Evolutionary conservation across 2,329 filamentous ascomycete species (phyloP), one percentile per base, ranked within the genome.

Genomic region (Apiospora koreana): DNA sequence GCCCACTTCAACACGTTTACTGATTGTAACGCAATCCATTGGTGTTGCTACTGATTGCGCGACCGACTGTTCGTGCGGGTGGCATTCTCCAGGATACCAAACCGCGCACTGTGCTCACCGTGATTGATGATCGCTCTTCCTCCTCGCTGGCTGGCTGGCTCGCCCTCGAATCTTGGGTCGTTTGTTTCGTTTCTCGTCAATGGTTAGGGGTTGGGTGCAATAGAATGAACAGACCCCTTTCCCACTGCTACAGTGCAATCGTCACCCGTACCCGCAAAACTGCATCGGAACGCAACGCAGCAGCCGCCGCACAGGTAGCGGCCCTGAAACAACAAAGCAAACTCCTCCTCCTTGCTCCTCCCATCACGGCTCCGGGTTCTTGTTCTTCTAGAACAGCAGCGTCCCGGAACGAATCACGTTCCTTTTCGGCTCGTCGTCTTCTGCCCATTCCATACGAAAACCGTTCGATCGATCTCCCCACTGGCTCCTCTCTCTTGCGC

Each of bases 361-460:
- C 12, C 1, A 9, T 35, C 35, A 3, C 3, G 35, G 8, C 3
- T 35, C 35, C 35, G 35, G 35, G 3, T 35, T 8, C 35, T n/a
- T 16, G 28, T 58, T 58, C 54, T 62, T 62, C 54, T 62, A 62
- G 54, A 62, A 62, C 54, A 9, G n/a, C n/a, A 43, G 54, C 54
- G 9, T 16, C 21, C 23, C 54, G 54, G 28, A 58, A 38, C 54
- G 18, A 62, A 62, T 62, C 54, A 62, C 31, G 18, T 38, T 38
- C n/a, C 54, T 62, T 21, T n/a, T 12, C 31, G 10, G 10, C 28
- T 28, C 38, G 6, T 38, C 54, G 54, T 38, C 31, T n/a, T 62
- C 54, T 62, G 4, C 54, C 38, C 28, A 38, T n/a, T 10, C 54
- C 54, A 62, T 62, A 38, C 54, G 18, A 35, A 38, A 62, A 62